A percentile compares a stretch with the other conserved stretches of the same genome.
These are phyloP conservation scores for Trametes punicea DNA, from an alignment of 768 basidiomycete genomes.

Conservation along the genomic window DNA sequence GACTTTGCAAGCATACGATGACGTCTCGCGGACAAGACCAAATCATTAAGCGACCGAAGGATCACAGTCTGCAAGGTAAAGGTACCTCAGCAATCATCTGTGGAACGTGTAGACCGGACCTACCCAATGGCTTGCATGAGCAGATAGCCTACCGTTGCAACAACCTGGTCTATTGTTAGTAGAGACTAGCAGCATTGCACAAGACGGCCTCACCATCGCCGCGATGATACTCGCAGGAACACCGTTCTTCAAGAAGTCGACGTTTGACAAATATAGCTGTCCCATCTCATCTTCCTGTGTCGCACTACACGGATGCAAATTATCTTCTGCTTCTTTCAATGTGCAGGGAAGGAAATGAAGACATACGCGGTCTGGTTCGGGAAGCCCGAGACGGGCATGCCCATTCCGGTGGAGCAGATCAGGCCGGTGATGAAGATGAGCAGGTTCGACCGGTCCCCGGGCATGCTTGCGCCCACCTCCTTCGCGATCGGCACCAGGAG, in stretches of 20 bases:
- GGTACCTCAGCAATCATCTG: background rate
- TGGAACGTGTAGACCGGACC: conserved; percentile 29
- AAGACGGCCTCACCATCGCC: conserved; percentile 52
- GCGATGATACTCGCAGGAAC: conserved; percentile 93
- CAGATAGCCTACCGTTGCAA: conserved; percentile 80
- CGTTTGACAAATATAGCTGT: conserved; percentile 75
- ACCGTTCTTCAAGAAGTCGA: conserved; percentile 92
- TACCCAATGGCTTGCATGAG: conserved; percentile 74
- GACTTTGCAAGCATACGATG: too few species aligned
- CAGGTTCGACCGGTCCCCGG: conserved; percentile 61
- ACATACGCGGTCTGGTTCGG: conserved; percentile 96
- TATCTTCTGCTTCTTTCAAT: conserved; percentile 7
- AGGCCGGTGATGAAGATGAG: conserved; percentile 92
- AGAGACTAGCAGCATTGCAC: conserved; percentile 6
- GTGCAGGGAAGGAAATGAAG: background rate
- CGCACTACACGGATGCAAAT: conserved; percentile 45
- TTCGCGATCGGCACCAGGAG: conserved; percentile 96
- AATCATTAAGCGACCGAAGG: background rate
- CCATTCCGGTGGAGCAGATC: conserved; percentile 96
- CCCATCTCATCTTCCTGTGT: conserved; percentile 96
- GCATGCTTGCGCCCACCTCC: conserved; percentile 78
- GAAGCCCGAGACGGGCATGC: conserved; percentile 98
- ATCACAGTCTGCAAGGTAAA: background rate
- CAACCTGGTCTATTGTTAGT: conserved; percentile 48
- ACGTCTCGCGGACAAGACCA: too few species aligned